Evolutionary conservation across 2,329 filamentous ascomycete species (phyloP).

Genomic region (Clonostachys chloroleuca): DNA sequence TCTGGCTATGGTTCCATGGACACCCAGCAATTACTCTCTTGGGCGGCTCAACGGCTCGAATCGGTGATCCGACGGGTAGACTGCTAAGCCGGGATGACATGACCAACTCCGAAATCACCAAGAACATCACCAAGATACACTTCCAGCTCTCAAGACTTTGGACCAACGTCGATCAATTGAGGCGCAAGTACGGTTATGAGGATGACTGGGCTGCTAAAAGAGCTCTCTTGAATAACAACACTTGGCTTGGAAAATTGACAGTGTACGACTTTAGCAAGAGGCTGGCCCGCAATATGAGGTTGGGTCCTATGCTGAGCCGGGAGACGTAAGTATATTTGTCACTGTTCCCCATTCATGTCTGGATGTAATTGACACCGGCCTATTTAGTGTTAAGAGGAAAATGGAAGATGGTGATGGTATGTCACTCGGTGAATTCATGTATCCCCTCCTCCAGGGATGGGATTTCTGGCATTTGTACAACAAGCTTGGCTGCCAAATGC

Average conservation of each 20-base stretch:
- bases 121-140: slow-evolving; percentile 65
- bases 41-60: slow-evolving; percentile 70
- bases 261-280: slow-evolving; percentile 72
- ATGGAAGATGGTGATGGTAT: slow-evolving; percentile 86
- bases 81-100: slow-evolving; percentile 55
- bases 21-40: slow-evolving; percentile 63
- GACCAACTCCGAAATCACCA: slow-evolving; percentile 44
- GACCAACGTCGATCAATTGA: slow-evolving; percentile 65
- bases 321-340: slow-evolving; percentile 64
- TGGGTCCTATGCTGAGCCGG: slow-evolving; percentile 83
- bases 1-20: slow-evolving; percentile 79
- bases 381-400: slow-evolving; percentile 66
- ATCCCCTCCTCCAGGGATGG: slow-evolving; percentile 91
- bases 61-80: slow-evolving; percentile 75
- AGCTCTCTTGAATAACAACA: slow-evolving; percentile 73
- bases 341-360: not conserved
- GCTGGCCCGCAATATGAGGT: slow-evolving; percentile 67
- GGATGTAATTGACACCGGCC: slow-evolving; percentile 8
- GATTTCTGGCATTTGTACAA: slow-evolving; percentile 89
- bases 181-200: slow-evolving; percentile 59
- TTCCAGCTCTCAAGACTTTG: slow-evolving; percentile 70
- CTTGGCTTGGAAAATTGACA: slow-evolving; percentile 72
- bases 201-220: slow-evolving; percentile 62
- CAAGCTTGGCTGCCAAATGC: slow-evolving; percentile 66
- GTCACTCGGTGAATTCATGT: slow-evolving; percentile 90